These are phyloP conservation scores for Penicillium sp. DNA, from an alignment of 2,329 filamentous ascomycete species.

Conservation along the genomic window DNA sequence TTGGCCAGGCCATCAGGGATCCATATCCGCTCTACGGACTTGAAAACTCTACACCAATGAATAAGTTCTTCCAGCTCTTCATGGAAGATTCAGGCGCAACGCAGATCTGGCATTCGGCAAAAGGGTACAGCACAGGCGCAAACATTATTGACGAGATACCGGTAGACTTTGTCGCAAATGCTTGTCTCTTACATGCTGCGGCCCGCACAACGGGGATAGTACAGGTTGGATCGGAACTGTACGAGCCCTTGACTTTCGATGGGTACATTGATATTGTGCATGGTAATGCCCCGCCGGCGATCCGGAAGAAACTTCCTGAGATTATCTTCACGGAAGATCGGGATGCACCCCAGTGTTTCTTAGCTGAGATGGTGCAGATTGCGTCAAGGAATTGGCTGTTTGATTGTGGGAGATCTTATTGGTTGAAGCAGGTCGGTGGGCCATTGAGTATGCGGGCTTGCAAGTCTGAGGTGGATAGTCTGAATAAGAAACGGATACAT, in stretches of 20 bases:
- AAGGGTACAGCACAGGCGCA: slow-evolving; percentile 27
- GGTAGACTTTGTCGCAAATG: slow-evolving; percentile 35
- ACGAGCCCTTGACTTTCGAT: slow-evolving; percentile 31
- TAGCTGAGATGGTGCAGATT: slow-evolving; percentile 35
- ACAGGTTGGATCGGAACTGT: slow-evolving; percentile 31
- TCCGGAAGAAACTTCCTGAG: slow-evolving; percentile 24
- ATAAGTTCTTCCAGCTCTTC: slow-evolving; percentile 30
- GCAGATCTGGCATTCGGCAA: slow-evolving; percentile 32
- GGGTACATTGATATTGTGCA: slow-evolving; percentile 22
- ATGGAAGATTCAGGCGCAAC: slow-evolving; percentile 25
- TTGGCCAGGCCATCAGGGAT: slow-evolving; percentile 29
- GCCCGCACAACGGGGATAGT: slow-evolving; percentile 31
- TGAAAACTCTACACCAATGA: slow-evolving; percentile 32
- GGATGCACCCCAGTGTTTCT: slow-evolving; percentile 27
- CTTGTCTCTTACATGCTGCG: slow-evolving; percentile 31
- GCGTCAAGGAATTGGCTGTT: slow-evolving; percentile 34
- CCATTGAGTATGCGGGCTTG: slow-evolving; percentile 29
- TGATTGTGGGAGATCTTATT: slow-evolving; percentile 34
- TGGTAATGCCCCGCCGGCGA: slow-evolving; percentile 20
- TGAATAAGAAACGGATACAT: slow-evolving; percentile 23
- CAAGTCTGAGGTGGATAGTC: slow-evolving; percentile 24
- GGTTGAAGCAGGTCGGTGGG: slow-evolving; percentile 32
- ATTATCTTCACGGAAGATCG: slow-evolving; percentile 31
- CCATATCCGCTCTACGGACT: slow-evolving; percentile 33
- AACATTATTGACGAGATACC: slow-evolving; percentile 36